phyloP scores from a whole-genome alignment of 768 basidiomycete genomes.

The Termitomyces heimii region DNA sequence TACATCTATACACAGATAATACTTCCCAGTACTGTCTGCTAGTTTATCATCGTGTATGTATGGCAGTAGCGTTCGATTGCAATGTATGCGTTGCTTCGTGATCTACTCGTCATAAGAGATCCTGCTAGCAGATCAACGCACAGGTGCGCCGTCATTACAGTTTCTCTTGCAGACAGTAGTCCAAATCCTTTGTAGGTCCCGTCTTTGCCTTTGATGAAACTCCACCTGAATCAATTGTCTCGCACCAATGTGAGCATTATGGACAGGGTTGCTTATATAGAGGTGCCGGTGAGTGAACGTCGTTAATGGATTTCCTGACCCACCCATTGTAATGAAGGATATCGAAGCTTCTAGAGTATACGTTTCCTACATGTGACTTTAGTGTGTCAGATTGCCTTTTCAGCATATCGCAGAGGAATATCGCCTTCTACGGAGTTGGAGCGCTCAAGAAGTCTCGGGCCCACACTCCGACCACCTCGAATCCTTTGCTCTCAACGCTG shows the following conservation, averaged over 20 bases:
- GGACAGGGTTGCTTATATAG: neutral
- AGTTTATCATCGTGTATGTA: neutral
- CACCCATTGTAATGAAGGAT: neutral
- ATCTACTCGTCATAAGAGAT: neutral
- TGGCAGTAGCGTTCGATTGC: slow-evolving; percentile 5
- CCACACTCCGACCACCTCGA: neutral
- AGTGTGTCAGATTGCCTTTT: neutral
- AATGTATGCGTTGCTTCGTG: slow-evolving; percentile 6
- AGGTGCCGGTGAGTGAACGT: neutral
- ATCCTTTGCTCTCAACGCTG: neutral
- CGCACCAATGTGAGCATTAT: neutral
- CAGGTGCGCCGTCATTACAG: slow-evolving; percentile 4
- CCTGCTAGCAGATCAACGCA: neutral
- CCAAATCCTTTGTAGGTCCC: neutral
- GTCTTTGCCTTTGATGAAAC: neutral
- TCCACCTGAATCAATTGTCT: neutral
- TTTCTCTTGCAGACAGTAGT: neutral
- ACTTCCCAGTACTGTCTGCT: neutral
- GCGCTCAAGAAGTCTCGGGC: neutral
- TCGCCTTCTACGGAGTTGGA: neutral
- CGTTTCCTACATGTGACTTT: neutral
- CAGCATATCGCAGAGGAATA: neutral
- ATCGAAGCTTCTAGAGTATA: neutral
- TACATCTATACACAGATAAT: slow-evolving; percentile 10
- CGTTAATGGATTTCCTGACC: neutral